These are phyloP conservation scores for Ceratobasidium papillatum DNA, from an alignment of 1,284 basidiomycete genomes.

Conservation along the genomic window DNA sequence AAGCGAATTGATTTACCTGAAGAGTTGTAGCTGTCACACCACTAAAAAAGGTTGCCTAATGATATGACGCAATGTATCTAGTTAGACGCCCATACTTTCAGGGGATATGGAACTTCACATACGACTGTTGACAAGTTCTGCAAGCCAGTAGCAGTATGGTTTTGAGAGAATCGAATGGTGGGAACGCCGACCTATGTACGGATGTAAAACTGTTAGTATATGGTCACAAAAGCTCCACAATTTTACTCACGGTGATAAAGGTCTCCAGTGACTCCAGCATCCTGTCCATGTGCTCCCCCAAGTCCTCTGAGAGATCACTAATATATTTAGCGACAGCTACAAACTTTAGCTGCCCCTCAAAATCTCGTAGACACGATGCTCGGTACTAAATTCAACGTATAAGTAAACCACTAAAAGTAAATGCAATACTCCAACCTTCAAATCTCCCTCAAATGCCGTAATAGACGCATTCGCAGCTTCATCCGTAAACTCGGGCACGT, in stretches of 20 bases:
- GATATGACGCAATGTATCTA: background rate
- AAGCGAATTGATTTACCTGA: conserved; percentile 38
- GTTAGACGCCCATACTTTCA: background rate
- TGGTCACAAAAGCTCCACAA: no score
- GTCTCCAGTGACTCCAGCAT: conserved; percentile 69
- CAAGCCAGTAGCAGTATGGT: conserved; percentile 72
- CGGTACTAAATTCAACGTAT: conserved; percentile 60
- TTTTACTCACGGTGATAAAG: conserved; percentile 77
- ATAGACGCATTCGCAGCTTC: conserved; percentile 74
- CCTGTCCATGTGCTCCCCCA: conserved; percentile 71
- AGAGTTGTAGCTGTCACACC: conserved; percentile 64
- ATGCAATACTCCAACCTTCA: conserved; percentile 53
- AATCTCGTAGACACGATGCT: conserved; percentile 72
- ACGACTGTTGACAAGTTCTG: conserved; percentile 72
- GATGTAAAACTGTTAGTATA: conserved; percentile 11
- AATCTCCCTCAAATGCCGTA: conserved; percentile 68
- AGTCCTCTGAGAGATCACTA: conserved; percentile 71
- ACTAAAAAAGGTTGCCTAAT: conserved; percentile 73
- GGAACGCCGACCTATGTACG: conserved; percentile 68
- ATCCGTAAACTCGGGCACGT: conserved; percentile 54
- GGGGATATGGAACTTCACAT: background rate
- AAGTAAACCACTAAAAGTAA: background rate
- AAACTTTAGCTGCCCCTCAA: conserved; percentile 71
- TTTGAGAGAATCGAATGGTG: conserved; percentile 76
- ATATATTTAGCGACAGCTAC: conserved; percentile 76